Evolutionary conservation across 2,329 filamentous ascomycete species (phyloP), one percentile per base, ranked within the genome.

Genomic region (Dryadomyces quercus-mongolicae): DNA sequence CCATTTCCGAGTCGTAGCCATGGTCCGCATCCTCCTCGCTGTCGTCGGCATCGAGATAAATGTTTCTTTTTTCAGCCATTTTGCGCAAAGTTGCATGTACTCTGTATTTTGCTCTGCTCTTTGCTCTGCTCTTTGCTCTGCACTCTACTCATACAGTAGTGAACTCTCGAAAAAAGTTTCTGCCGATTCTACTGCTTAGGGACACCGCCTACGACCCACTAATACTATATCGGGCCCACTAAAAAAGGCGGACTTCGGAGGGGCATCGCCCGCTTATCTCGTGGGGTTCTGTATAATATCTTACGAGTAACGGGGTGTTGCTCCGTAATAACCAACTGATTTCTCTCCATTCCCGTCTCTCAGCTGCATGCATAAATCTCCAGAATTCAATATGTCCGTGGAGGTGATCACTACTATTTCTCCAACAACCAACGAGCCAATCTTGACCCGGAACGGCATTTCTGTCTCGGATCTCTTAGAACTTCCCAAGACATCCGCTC

Each of bases 401-500:
- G 81, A 85, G 71, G 73, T 74, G 50, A 74, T 85, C 62, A 83
- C 74, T 36, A 96, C 92, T 60, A 91, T 96, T 69, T 97, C 92
- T 3, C 92, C 92, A 55, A 85, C 81, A 59, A 96, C 90, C 60
- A 92, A 93, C 70, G 82, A 91, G 72, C 77, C 86, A 55, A 81
- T 97, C 67, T 70, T 95, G 60, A 88, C 85, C 57, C 83, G 91
- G 61, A 82, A 83, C 68, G 89, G 88, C 62, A 76, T 86, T 60
- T 85, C 87, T 47, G 70, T 80, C 42, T 71, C 78, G 31, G 87
- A 95, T 59, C 74, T 95, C 51, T 74, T 84, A 51, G 71, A 77
- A 55, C 73, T 96, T n/a, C 85, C 90, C 52, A 75, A 81, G 61
- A 77, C 78, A 56, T 85, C 91, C 53, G 80, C 82, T 46, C 76